A percentile compares a stretch with the other conserved stretches of the same genome.
These are phyloP conservation scores for Neckera pumila DNA, from an alignment of 225 moss, liverwort and hornwort species.

Conservation along the genomic window DNA sequence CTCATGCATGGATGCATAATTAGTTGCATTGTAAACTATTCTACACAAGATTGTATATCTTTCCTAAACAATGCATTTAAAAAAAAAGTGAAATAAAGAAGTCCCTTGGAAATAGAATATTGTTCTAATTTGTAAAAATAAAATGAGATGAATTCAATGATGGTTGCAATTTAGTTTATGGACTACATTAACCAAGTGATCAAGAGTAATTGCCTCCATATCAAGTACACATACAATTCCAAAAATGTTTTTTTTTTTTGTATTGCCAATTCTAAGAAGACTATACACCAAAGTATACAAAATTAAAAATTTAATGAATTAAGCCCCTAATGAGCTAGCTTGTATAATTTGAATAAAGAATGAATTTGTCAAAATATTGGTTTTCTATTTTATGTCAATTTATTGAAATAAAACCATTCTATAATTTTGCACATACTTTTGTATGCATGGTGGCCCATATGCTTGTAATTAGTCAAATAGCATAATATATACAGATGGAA, in stretches of 20 bases:
- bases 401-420: background rate
- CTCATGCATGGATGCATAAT: background rate
- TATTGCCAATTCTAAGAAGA: background rate
- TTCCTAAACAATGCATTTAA: background rate
- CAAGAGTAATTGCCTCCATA: no score
- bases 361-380: no score
- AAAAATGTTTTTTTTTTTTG: no score
- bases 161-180: rapidly evolving
- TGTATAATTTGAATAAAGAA: background rate
- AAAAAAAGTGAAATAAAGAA: background rate
- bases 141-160: background rate
- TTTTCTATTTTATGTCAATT: background rate
- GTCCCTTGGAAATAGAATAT: background rate
- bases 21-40: background rate
- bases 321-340: rapidly evolving
- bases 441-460: background rate
- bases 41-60: background rate
- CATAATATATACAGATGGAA: background rate
- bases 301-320: background rate
- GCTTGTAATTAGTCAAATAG: background rate
- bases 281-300: background rate
- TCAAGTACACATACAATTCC: no score
- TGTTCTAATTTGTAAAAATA: background rate
- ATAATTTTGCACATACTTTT: background rate
- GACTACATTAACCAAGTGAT: background rate